phyloP scores from a whole-genome alignment of 805 yeast genomes.

The Scheffersomyces coipomensis region DNA sequence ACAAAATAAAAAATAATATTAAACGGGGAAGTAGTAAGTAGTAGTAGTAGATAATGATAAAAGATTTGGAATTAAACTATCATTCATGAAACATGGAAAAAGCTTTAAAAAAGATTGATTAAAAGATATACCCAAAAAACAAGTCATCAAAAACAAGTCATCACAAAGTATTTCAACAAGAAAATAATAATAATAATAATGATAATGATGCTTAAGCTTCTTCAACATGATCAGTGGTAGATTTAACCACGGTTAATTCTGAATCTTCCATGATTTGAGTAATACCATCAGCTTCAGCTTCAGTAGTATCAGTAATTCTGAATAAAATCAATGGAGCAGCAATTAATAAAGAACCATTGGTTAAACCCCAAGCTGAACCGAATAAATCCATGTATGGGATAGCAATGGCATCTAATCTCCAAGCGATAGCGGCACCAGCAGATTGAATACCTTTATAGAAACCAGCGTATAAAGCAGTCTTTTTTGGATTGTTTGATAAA shows the following conservation, averaged over 20 bases:
- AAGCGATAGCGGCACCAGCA: conserved; percentile 61
- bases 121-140: no score
- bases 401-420: conserved; percentile 52
- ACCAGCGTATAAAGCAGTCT: conserved; percentile 56
- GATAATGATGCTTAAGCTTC: no score
- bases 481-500: conserved; percentile 55
- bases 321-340: conserved; percentile 47
- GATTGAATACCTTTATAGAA: conserved; percentile 64
- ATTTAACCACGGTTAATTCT: conserved; percentile 25
- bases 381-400: conserved; percentile 41
- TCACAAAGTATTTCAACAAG: no score
- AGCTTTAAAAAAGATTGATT: no score
- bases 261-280: conserved; percentile 16
- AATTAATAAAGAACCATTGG: conserved; percentile 45
- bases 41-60: no score
- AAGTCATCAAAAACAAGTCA: no score
- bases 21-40: no score
- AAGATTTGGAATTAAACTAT: no score
- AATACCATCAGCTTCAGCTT: conserved; percentile 28
- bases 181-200: no score
- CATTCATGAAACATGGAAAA: no score
- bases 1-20: no score
- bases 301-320: conserved; percentile 45
- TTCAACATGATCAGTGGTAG: conserved; percentile 12
- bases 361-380: conserved; percentile 52